Conservation (phyloP, 768 basidiomycete genomes). For the Pleurotus tuber-regium region DNA sequence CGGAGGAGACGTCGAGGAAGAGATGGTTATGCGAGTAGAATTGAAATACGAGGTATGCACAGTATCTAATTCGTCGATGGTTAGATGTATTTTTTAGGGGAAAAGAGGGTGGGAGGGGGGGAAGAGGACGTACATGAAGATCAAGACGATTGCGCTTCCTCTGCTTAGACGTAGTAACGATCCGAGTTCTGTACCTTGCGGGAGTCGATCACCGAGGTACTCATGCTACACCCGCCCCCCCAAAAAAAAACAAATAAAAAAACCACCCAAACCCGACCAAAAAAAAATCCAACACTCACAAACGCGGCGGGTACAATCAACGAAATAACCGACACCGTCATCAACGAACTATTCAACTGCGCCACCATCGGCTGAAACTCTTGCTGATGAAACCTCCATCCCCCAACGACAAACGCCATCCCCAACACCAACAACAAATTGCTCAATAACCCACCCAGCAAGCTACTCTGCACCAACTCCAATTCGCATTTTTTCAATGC, state of each 20-base stretch:
- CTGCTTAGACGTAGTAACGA: slow-evolving; percentile 45
- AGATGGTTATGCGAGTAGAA: slow-evolving; percentile 51
- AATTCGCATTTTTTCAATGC: slow-evolving; percentile 41
- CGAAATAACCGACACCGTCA: slow-evolving; percentile 70
- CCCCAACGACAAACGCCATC: slow-evolving; percentile 71
- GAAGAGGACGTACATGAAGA: slow-evolving; percentile 34
- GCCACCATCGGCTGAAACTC: slow-evolving; percentile 54
- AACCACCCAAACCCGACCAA: neutral
- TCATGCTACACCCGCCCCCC: slow-evolving; percentile 24
- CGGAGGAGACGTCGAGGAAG: slow-evolving; percentile 41
- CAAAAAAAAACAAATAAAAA: slow-evolving; percentile 16
- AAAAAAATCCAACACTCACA: slow-evolving; percentile 32
- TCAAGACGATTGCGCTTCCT: slow-evolving; percentile 44
- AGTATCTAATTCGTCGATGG: neutral
- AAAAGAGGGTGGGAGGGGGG: neutral
- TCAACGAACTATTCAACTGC: slow-evolving; percentile 63
- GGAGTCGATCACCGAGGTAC: slow-evolving; percentile 33
- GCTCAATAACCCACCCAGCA: slow-evolving; percentile 50
- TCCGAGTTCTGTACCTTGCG: slow-evolving; percentile 33
- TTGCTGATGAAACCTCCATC: slow-evolving; percentile 49
- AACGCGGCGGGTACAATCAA: slow-evolving; percentile 68
- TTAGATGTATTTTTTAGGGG: neutral
- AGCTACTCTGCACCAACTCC: slow-evolving; percentile 48
- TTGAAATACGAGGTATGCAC: slow-evolving; percentile 45
- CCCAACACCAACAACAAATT: slow-evolving; percentile 85